Evolutionary conservation across 2,329 filamentous ascomycete genomes (phyloP), one percentile per base, ranked within the genome.

Genomic region (Colletotrichum tabaci): DNA sequence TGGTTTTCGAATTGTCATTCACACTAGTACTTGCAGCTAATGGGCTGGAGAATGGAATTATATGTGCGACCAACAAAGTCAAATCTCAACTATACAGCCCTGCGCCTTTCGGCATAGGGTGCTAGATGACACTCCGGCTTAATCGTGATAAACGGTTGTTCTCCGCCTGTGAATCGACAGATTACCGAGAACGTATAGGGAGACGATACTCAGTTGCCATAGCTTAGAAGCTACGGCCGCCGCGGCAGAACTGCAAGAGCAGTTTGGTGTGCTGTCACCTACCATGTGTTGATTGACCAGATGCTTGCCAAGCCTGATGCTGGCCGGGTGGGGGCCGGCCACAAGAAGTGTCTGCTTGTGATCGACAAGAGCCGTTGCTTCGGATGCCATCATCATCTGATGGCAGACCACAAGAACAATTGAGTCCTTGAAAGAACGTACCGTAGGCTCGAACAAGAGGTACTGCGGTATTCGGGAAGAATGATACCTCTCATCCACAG

Each of bases 101-200:
- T 84, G 82, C 82, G 87, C 90, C 93, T 97, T 85, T 97, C 93
- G 86, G 89, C 84, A 84, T 86, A 87, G 87, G 90, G 88, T 91
- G 94, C 89, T 92, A 95, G 91, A 91, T 92, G 91, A 90, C 90
- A 94, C 95, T 97, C 95, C 95, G 95, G 95, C 95, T 98, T 98
- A 98, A 96, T 97, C 92, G 94, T 92, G 93, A 94, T 94, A 93
- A 78, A 75, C 73, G n/a, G 82, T 89, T 89, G 81, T 83, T 97
- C 89, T 97, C 87, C 92, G 95, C 94, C 94, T 89, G 82, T 82
- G 75, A 75, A 83, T 84, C 87, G 90, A 93, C 91, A 88, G 88
- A 87, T 87, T 93, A 96, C 94, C 93, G 93, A 94, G 89, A 89
- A 86, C 87, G 92, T 91, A 94, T 88, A 83, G 87, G 79, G 83